Evolutionary conservation across 2,329 filamentous ascomycete species (phyloP), one percentile per base, ranked within the genome.

Genomic region (Fusarium pseudoanthophilum): DNA sequence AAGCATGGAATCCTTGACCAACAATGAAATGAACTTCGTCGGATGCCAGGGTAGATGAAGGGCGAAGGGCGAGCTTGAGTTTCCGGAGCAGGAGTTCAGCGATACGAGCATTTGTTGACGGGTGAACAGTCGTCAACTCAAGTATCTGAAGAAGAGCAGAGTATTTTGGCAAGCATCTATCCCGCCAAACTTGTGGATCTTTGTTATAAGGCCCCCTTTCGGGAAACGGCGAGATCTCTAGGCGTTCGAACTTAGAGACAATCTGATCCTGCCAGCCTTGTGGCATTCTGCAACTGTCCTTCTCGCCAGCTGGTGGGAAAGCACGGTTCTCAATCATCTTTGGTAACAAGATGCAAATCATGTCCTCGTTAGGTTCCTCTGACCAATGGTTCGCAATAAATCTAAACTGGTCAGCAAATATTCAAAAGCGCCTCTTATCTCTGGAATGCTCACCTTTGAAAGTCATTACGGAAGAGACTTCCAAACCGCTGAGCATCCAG

Each of bases 331-430:
- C 83, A 7, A 90, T 87, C 86, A 95, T 89, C 55, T 87, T 88
- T 2, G 92, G 91, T 37, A 95, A 80, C 34, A 93, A 80, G 15
- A 93, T 85, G 75, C 92, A 94, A 21, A 95, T 84, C 70, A 92
- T 87, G 71, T 92, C 88, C 79, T 94, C 91, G 58, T 93, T 87
- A 78, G 85, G 79, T 73, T 83, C 85, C 73, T 91, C 88, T 7
- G 90, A 89, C 93, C 94, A 97, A 75, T 93, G 91, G 11, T 87
- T 87, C 37, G 91, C 85, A 70, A 97, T 87, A 77, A 96, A 98
- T 78, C 92, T 93, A 37, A n/a, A 30, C 21, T 5, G 34, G 28
- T 80, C 63, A 80, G 74, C 55, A 16, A 16, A 4, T n/a, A 39
- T 15, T n/a, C 34, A 15, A 26, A 10, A 37, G 63, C 81, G 76